Evolutionary conservation across 257 asterid species (phyloP), one percentile per base, ranked within the genome.

Genomic region (Voacanga thouarsii): DNA sequence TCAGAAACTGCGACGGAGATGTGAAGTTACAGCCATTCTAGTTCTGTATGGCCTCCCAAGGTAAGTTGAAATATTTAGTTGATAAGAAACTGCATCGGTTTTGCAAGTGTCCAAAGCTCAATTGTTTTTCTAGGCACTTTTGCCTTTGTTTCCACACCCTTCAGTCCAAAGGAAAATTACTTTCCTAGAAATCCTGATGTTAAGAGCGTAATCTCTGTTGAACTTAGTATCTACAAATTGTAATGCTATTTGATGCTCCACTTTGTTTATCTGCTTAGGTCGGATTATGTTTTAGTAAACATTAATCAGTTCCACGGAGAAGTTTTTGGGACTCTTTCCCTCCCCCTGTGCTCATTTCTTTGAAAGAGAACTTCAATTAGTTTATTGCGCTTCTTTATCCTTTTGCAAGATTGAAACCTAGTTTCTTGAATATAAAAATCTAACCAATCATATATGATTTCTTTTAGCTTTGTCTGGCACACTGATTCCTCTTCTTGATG

Each of bases 21-120:
- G 96, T 79, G 98, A 94, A 77, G 99, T 96, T 86, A 94, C 97
- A 30, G 98, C 99, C 76, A 96, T 96, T 85, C 95, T 96, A 2
- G 97, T 94, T 23, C 80, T 96, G 68, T 96, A 85, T 77, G 99
- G 99, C 80, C 98, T 96, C 67, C 99, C 99, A 74, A 94, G 99
- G 99, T 96, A 88, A 68, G 26, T 60, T 75, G 11, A 33, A 23
- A 16, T 74, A 19, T 49, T 23, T 18, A 12, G 3, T 26, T 47
- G 10, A 33, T 33, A 1, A 33, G 50, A 47, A 2, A 26, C 7
- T 14, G 24, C 41, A 59, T 6, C 77, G 12, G 41, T 15, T 39
- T 30, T 11, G 53, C 24, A 23, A 33, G 56, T 43, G 51, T 33
- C 51, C 14, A 16, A 21, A 55, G 33, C 65, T 72, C 23, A 16